Percentiles rank a stretch among this genome's conserved stretches.
Conservation (phyloP, 129 eudicot genomes). For the Arctium minus region DNA sequence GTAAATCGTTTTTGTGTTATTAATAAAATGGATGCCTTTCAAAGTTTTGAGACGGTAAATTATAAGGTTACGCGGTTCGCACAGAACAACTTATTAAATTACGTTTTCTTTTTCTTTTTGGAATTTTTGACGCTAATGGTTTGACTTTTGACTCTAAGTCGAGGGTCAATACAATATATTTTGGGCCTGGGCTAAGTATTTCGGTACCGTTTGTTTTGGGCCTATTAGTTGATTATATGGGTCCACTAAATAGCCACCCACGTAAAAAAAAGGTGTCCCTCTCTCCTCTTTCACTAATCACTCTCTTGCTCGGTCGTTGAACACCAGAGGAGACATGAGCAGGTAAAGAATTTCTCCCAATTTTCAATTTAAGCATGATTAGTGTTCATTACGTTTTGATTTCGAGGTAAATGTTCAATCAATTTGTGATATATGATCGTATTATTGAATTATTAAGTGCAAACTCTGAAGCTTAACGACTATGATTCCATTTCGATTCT, state of each 20-base stretch:
- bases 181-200: neutral
- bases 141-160: too few species aligned
- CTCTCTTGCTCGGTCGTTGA: neutral
- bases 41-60: too few species aligned
- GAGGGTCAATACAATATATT: too few species aligned
- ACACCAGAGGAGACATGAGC: constrained; percentile 20
- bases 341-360: constrained; percentile 8
- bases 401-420: neutral
- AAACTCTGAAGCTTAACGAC: neutral
- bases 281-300: neutral
- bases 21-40: too few species aligned
- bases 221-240: neutral
- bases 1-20: too few species aligned
- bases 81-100: too few species aligned
- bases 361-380: neutral
- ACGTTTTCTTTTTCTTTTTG: too few species aligned
- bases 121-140: too few species aligned
- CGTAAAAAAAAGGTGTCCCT: neutral
- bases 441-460: neutral
- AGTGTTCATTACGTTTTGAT: neutral
- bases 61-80: too few species aligned
- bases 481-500: neutral
- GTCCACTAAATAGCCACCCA: constrained; percentile 17
- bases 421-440: neutral
- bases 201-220: neutral